Evolutionary conservation across 2,329 filamentous ascomycete species (phyloP), one percentile per base, ranked within the genome.

Genomic region (Lachnellula subtilissima): DNA sequence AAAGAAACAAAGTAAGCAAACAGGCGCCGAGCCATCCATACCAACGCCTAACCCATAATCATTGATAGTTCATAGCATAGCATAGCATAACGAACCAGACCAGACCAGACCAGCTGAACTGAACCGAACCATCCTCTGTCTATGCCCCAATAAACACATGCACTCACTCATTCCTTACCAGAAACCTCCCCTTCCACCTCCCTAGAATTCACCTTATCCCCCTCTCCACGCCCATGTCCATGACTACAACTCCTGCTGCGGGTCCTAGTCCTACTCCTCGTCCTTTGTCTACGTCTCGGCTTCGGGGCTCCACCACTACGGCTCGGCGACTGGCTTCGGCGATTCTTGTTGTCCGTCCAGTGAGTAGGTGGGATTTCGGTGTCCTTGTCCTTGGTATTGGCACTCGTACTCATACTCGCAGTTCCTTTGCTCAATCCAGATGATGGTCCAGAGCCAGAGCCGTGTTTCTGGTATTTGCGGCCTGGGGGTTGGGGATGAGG

Each of bases 301-400:
- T 54, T 57, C 4, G 51, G 48, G 1, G 48, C 54, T 11, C 46
- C 28, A 36, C 54, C 43, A 48, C 59, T 63, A 5, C 53, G 46
- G 22, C 57, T 61, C n/a, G 61, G 62, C 36, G 59, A 62, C 23
- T 64, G 65, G 45, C 59, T 63, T 28, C 62, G 55, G 40, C 55
- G 59, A 45, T 55, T 59, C 45, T 58, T 55, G 45, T 56, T 9
- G 3, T 11, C 3, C 9, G 9, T 11, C 28, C 28, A 32, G 28
- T 9, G 28, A 9, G 28, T 9, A 12, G 4, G 28, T 2, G 2
- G 28, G 32, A 22, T 22, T 56, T 58, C 54, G 23, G 22, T 25
- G 23, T n/a, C n/a, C 15, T 32, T 42, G 23, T 23, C 23, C 43
- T 49, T 39, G 48, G 22, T 15, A 14, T 48, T 40, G 17, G 35